Evolutionary conservation across 768 basidiomycete genomes (phyloP).

Genomic region (Pleurotus tuber-regium): DNA sequence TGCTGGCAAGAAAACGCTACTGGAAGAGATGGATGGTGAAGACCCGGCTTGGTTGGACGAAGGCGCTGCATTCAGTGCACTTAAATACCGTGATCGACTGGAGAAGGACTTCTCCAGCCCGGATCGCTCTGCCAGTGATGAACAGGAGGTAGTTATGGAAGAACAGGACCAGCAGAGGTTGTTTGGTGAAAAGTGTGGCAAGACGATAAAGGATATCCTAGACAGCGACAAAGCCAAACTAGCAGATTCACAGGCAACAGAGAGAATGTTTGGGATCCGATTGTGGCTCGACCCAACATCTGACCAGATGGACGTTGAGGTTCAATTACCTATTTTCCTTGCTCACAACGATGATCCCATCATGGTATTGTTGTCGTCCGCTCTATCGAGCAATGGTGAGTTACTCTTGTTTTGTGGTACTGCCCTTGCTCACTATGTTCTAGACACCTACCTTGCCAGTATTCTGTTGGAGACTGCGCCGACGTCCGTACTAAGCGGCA

Average conservation of each 20-base stretch:
- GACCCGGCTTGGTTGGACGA: slow-evolving; percentile 36
- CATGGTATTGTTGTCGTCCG: slow-evolving; percentile 26
- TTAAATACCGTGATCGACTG: slow-evolving; percentile 22
- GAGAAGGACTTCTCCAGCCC: slow-evolving; percentile 4
- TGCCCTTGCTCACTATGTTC: not conserved
- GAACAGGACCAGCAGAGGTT: slow-evolving; percentile 33
- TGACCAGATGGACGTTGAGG: slow-evolving; percentile 13
- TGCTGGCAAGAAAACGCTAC: slow-evolving; percentile 26
- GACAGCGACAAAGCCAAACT: slow-evolving; percentile 33
- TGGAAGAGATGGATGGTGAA: slow-evolving; percentile 30
- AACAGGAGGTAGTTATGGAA: slow-evolving; percentile 23
- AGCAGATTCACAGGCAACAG: slow-evolving; percentile 21
- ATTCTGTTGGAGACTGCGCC: not conserved
- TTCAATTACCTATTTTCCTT: slow-evolving; percentile 13
- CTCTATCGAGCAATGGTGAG: slow-evolving; percentile 32
- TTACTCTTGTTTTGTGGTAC: not conserved
- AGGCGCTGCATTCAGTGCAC: slow-evolving; percentile 35
- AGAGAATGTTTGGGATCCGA: slow-evolving; percentile 26
- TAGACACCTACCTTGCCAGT: not conserved
- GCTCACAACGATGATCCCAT: slow-evolving; percentile 16
- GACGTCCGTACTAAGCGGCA: slow-evolving; percentile 3
- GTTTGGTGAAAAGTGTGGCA: slow-evolving; percentile 38
- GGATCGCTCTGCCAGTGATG: slow-evolving; percentile 17
- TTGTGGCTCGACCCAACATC: slow-evolving; percentile 24
- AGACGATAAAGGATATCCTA: slow-evolving; percentile 44